Evolutionary conservation across 2,329 filamentous ascomycete genomes (phyloP).

Genomic region (Trichoderma guizhouense): DNA sequence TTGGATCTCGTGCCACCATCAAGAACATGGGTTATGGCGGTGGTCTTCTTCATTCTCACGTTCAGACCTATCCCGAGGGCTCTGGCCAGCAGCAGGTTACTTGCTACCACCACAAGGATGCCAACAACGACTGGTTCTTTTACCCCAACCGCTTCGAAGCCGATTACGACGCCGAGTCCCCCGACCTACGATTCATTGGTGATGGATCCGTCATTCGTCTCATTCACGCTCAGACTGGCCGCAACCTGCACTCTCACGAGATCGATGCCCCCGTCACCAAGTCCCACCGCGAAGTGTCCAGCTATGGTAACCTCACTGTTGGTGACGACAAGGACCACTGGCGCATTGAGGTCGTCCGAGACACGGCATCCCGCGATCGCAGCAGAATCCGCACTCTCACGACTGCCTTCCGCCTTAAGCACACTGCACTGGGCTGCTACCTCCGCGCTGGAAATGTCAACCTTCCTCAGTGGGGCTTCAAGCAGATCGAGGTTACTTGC

Average conservation of each 20-base stretch:
- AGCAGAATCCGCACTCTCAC: constrained; percentile 87
- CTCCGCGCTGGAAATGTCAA: constrained; percentile 93
- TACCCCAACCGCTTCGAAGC: constrained; percentile 82
- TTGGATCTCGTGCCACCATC: constrained; percentile 84
- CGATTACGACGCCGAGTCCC: constrained; percentile 67
- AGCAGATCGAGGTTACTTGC: constrained; percentile 97
- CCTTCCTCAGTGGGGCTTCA: constrained; percentile 98
- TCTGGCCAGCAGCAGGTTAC: constrained; percentile 95
- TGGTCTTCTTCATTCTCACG: constrained; percentile 91
- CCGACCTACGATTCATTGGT: constrained; percentile 68
- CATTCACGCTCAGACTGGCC: constrained; percentile 91
- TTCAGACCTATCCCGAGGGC: constrained; percentile 93
- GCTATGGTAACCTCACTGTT: constrained; percentile 91
- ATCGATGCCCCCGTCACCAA: constrained; percentile 88
- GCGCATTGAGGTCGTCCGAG: constrained; percentile 85
- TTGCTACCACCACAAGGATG: constrained; percentile 99
- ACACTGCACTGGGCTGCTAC: constrained; percentile 83
- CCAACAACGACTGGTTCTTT: constrained; percentile 99
- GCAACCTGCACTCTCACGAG: constrained; percentile 93
- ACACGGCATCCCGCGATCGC: constrained; percentile 81
- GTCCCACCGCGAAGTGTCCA: constrained; percentile 87
- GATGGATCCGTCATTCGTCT: constrained; percentile 78
- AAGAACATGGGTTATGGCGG: constrained; percentile 99
- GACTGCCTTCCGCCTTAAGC: constrained; percentile 84
- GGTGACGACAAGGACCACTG: constrained; percentile 98